Percentiles rank a stretch among this genome's conserved stretches.
Evolutionary conservation across 768 basidiomycete genomes (phyloP).

Genomic region (Termitomyces sp.): DNA sequence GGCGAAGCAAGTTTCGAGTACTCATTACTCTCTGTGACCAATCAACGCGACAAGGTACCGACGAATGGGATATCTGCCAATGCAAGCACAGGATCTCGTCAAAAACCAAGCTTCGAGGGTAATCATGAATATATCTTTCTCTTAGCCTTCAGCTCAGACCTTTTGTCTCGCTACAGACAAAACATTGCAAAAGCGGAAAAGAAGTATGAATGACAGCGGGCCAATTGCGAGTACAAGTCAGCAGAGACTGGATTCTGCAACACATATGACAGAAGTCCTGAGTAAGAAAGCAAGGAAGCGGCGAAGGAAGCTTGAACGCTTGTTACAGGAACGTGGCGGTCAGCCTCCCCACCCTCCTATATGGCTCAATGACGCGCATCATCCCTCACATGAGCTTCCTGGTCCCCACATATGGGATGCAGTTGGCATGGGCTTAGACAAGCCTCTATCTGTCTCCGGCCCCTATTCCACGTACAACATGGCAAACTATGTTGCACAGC

Average conservation of each 20-base stretch:
- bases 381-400: neutral
- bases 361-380: slow-evolving; percentile 9
- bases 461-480: slow-evolving; percentile 15
- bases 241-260: slow-evolving; percentile 2
- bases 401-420: slow-evolving; percentile 1
- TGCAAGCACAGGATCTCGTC: neutral
- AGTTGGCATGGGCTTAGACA: neutral
- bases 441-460: neutral
- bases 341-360: slow-evolving; percentile 9
- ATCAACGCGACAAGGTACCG: slow-evolving; percentile 7
- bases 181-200: slow-evolving; percentile 15
- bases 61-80: neutral
- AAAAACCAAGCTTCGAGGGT: slow-evolving; percentile 6
- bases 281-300: slow-evolving; percentile 42
- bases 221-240: slow-evolving; percentile 11
- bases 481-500: slow-evolving; percentile 9
- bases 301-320: slow-evolving; percentile 33
- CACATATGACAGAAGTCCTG: slow-evolving; percentile 1
- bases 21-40: neutral
- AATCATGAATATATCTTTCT: neutral
- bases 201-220: neutral
- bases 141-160: neutral
- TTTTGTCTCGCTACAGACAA: slow-evolving; percentile 1
- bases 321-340: slow-evolving; percentile 26
- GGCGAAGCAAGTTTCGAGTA: slow-evolving; percentile 13